Percentiles rank a stretch among this genome's conserved stretches.
Conservation (phyloP, 2,329 filamentous ascomycete genomes). For the Pseudogymnoascus pannorum region DNA sequence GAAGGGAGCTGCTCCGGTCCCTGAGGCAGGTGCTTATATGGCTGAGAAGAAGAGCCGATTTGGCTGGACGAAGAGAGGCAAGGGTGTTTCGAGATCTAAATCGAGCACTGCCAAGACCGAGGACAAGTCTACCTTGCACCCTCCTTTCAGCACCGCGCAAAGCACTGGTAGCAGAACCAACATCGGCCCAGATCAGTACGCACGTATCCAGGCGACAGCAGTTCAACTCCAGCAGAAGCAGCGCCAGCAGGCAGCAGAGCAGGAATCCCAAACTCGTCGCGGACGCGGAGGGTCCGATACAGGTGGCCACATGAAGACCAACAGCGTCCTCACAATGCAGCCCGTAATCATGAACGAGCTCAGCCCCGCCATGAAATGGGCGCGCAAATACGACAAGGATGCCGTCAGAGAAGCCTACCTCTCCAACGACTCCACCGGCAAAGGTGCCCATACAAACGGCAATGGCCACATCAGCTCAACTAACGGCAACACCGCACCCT, state of each 20-base stretch:
- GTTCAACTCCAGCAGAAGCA: slow-evolving; percentile 70
- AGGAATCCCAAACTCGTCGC: slow-evolving; percentile 34
- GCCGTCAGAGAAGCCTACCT: slow-evolving; percentile 81
- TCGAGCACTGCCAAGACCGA: slow-evolving; percentile 58
- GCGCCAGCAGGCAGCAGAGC: slow-evolving; percentile 37
- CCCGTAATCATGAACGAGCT: slow-evolving; percentile 79
- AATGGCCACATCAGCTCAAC: slow-evolving; percentile 25
- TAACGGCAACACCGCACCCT: slow-evolving; percentile 22
- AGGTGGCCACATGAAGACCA: slow-evolving; percentile 59
- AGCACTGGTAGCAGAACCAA: slow-evolving; percentile 65
- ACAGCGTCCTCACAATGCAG: slow-evolving; percentile 82
- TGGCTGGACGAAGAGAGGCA: slow-evolving; percentile 69
- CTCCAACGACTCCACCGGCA: slow-evolving; percentile 60
- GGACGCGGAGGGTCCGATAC: slow-evolving; percentile 49
- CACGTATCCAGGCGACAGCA: slow-evolving; percentile 85
- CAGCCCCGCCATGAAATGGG: slow-evolving; percentile 94
- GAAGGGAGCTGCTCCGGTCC: slow-evolving; percentile 81
- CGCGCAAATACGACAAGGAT: slow-evolving; percentile 88
- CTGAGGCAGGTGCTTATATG: slow-evolving; percentile 79
- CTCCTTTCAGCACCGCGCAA: slow-evolving; percentile 35
- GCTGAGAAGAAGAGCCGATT: slow-evolving; percentile 95
- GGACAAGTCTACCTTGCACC: slow-evolving; percentile 34
- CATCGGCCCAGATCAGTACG: slow-evolving; percentile 85
- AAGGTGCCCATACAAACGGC: slow-evolving; percentile 27
- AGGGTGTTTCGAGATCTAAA: slow-evolving; percentile 57